Percentiles rank a stretch among this genome's conserved stretches.
These are phyloP conservation scores for Dillenia suffruticosa DNA, from an alignment of 164 flowering plant species.

Conservation along the genomic window DNA sequence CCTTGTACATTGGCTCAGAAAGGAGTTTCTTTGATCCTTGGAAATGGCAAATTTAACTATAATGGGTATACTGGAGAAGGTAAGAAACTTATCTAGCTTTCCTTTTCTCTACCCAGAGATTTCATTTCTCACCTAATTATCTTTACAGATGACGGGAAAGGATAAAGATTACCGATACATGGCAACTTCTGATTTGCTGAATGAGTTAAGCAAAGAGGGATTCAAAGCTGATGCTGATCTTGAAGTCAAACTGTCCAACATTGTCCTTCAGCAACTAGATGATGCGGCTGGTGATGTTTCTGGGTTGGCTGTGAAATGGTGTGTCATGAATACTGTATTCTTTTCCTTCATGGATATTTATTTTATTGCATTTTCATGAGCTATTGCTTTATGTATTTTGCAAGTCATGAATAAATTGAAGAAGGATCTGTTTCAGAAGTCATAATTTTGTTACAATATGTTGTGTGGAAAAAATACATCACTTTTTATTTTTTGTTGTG, in stretches of 20 bases:
- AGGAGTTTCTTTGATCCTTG: too few relatives aligned
- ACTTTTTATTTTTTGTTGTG: too few relatives aligned
- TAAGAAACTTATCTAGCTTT: slow-evolving; percentile 11
- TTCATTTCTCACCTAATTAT: background rate
- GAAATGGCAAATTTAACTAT: slow-evolving; percentile 62
- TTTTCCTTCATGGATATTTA: background rate
- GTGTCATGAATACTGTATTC: background rate
- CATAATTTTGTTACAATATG: too few relatives aligned
- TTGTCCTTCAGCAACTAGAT: slow-evolving; percentile 87
- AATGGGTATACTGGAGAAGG: slow-evolving; percentile 75
- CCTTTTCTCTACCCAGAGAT: too few relatives aligned
- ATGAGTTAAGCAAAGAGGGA: slow-evolving; percentile 76
- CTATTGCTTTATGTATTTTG: too few relatives aligned
- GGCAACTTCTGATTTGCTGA: slow-evolving; percentile 97
- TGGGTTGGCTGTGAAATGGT: slow-evolving; percentile 99
- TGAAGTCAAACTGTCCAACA: slow-evolving; percentile 66
- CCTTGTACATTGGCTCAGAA: too few relatives aligned
- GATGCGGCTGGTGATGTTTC: slow-evolving; percentile 99
- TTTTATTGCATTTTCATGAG: too few relatives aligned
- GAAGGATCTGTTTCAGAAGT: too few relatives aligned
- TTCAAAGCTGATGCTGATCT: slow-evolving; percentile 79
- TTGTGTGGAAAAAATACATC: too few relatives aligned
- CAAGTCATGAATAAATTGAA: too few relatives aligned
- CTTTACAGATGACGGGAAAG: slow-evolving; percentile 88
- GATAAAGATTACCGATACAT: slow-evolving; percentile 98